A percentile compares a stretch with the other conserved stretches of the same genome.
phyloP scores from a whole-genome alignment of 2,329 filamentous ascomycete genomes.

The Xylaria sp. region DNA sequence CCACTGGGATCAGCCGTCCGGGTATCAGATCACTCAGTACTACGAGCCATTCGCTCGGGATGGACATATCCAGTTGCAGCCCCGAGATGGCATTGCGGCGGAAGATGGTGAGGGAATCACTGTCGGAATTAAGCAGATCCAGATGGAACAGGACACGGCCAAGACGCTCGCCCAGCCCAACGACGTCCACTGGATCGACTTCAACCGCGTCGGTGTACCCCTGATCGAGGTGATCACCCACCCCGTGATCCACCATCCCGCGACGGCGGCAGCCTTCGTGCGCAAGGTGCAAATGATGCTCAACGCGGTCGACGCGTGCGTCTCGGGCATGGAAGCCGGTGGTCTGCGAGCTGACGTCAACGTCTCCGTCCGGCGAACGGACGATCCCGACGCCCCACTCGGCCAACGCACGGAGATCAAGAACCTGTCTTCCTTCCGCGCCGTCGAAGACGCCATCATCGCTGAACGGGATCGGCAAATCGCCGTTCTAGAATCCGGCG shows the following conservation, averaged over 20 bases:
- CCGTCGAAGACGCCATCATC: constrained; percentile 88
- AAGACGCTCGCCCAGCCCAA: constrained; percentile 80
- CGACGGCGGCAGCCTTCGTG: constrained; percentile 82
- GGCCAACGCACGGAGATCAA: constrained; percentile 96
- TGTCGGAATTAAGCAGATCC: constrained; percentile 85
- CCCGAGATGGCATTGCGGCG: constrained; percentile 72
- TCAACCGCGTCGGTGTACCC: constrained; percentile 87
- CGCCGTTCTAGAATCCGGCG: constrained; percentile 67
- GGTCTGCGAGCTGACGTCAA: constrained; percentile 92
- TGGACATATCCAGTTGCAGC: constrained; percentile 64
- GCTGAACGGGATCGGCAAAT: constrained; percentile 91
- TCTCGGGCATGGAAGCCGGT: constrained; percentile 87
- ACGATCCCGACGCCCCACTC: constrained; percentile 43
- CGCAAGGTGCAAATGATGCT: constrained; percentile 81
- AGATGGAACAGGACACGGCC: constrained; percentile 96
- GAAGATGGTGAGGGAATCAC: constrained; percentile 65
- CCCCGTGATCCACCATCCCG: constrained; percentile 80
- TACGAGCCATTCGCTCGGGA: constrained; percentile 68
- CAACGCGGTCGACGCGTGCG: constrained; percentile 75
- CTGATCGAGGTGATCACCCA: constrained; percentile 93
- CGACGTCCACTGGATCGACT: constrained; percentile 74
- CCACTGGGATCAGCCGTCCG: constrained; percentile 94
- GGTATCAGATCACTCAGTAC: constrained; percentile 97
- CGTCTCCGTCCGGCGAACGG: constrained; percentile 69
- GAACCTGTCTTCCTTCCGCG: constrained; percentile 90